These are phyloP conservation scores for Zygoascus tannicola DNA, from an alignment of 805 yeast genomes.

Conservation along the genomic window DNA sequence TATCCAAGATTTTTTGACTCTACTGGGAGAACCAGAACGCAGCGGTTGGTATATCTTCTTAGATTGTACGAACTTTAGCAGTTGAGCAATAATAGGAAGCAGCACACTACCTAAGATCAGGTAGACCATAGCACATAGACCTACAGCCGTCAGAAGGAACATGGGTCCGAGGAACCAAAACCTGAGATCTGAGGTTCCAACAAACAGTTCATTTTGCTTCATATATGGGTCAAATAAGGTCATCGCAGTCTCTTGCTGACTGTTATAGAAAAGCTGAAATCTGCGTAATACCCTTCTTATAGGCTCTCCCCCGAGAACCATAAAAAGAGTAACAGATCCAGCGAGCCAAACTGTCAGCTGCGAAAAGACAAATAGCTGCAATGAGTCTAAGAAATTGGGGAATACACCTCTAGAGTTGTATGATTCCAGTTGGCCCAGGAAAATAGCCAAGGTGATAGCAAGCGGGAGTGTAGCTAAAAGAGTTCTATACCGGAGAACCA, in stretches of 20 bases:
- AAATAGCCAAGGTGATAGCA: conserved; percentile 42
- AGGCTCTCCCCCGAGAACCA: conserved; percentile 23
- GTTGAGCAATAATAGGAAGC: neutral
- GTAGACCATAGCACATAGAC: conserved; percentile 15
- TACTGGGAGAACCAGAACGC: neutral
- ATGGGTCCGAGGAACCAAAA: conserved; percentile 53
- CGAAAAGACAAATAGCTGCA: conserved; percentile 20
- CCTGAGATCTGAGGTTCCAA: conserved; percentile 55
- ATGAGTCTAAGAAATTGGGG: conserved; percentile 30
- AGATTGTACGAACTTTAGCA: neutral
- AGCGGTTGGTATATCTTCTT: neutral
- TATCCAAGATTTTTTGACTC: neutral
- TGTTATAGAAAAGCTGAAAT: conserved; percentile 24
- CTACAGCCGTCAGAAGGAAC: conserved; percentile 39
- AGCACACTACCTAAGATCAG: neutral
- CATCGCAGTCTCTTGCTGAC: conserved; percentile 19
- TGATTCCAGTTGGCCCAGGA: conserved; percentile 45
- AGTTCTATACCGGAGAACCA: conserved; percentile 70
- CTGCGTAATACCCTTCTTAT: conserved; percentile 15
- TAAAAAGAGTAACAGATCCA: conserved; percentile 9
- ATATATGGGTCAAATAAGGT: conserved; percentile 8
- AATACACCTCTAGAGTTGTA: conserved; percentile 34
- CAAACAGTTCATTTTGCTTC: conserved; percentile 43
- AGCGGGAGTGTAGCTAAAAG: conserved; percentile 64
- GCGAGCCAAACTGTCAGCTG: neutral